These are phyloP conservation scores for Curvularia sp. DNA, from an alignment of 2,329 filamentous ascomycete species.

Conservation along the genomic window DNA sequence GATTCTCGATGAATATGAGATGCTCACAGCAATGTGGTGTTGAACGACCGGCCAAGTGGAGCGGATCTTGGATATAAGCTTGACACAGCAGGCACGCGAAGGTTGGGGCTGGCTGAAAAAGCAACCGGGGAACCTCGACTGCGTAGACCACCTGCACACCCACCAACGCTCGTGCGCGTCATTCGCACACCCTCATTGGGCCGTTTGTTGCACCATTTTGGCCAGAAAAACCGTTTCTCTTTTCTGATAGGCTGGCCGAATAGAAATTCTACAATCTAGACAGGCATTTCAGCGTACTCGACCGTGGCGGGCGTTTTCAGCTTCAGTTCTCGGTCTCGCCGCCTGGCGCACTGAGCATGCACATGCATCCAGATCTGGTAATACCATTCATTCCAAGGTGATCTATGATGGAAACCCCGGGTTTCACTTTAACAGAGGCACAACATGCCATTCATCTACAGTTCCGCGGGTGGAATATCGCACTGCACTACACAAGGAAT, in stretches of 20 bases:
- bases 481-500: neutral
- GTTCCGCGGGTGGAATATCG: neutral
- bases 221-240: neutral
- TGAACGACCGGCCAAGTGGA: neutral
- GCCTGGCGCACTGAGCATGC: neutral
- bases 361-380: neutral
- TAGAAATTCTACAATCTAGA: neutral
- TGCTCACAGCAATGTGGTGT: slow-evolving; percentile 1
- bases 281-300: neutral
- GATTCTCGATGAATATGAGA: neutral
- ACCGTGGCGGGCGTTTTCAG: slow-evolving; percentile 1
- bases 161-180: neutral
- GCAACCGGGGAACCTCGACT: neutral
- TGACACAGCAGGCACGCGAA: neutral
- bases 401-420: no score
- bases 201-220: neutral
- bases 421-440: neutral
- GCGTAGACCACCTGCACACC: neutral
- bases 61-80: neutral
- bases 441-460: neutral
- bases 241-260: slow-evolving; percentile 2
- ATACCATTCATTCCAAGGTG: neutral
- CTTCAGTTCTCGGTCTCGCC: neutral
- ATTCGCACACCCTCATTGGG: neutral
- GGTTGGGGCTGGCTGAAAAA: slow-evolving; percentile 6